These are phyloP conservation scores for California macrophylla DNA, from an alignment of 441 rosid genomes.

Conservation along the genomic window DNA sequence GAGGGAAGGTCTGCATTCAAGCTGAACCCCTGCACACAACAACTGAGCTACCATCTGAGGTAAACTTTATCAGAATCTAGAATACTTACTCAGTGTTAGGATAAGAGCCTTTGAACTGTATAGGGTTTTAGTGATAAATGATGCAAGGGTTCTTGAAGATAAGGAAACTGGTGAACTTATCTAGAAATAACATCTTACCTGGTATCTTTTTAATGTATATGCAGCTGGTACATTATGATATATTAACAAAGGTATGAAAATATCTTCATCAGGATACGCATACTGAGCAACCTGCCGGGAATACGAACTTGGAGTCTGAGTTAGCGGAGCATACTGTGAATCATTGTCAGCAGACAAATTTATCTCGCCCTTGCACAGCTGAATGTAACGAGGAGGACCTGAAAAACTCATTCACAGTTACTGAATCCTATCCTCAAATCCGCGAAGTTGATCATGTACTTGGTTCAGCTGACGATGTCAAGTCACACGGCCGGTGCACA, in stretches of 20 bases:
- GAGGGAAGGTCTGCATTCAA: conserved; percentile 25
- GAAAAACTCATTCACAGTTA: conserved; percentile 14
- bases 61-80: conserved; percentile 21
- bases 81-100: not conserved
- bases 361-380: conserved; percentile 12
- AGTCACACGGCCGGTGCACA: conserved; percentile 20
- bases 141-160: not conserved
- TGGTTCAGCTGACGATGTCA: conserved; percentile 27
- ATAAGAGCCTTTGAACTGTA: not conserved
- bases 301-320: conserved; percentile 24
- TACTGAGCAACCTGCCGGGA: conserved; percentile 23
- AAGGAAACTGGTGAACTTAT: conserved; percentile 20
- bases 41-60: conserved; percentile 35
- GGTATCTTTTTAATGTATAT: conserved; percentile 2
- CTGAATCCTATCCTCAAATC: conserved; percentile 19
- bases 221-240: conserved; percentile 9
- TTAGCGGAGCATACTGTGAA: conserved; percentile 9
- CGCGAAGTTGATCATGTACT: conserved; percentile 16
- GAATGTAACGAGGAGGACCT: conserved; percentile 18
- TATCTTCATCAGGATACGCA: conserved; percentile 41
- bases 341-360: conserved; percentile 20
- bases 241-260: conserved; percentile 27
- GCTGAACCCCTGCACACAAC: conserved; percentile 24
- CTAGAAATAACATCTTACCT: conserved; percentile 4
- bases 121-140: not conserved